Conservation (phyloP, 1,284 basidiomycete genomes). For the Rhodotorula sp. region DNA sequence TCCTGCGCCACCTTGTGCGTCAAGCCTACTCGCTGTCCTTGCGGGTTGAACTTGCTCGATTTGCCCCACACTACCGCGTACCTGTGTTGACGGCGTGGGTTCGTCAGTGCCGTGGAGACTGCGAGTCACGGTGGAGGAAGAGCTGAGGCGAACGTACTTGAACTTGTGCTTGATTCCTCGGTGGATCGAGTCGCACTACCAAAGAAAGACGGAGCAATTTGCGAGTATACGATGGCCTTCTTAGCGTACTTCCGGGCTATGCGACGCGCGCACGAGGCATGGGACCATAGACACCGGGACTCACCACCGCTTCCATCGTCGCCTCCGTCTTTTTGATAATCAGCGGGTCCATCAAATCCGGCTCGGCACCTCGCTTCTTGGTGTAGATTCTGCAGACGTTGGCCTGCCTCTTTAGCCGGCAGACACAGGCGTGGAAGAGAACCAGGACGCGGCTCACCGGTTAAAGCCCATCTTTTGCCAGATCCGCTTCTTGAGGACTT, state of each 20-base stretch:
- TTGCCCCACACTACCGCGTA: conserved; percentile 40
- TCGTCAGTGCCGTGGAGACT: background rate
- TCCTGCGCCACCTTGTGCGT: conserved; percentile 85
- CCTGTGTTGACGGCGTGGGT: background rate
- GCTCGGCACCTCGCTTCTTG: conserved; percentile 90
- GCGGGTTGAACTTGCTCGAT: conserved; percentile 58
- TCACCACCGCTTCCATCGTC: conserved; percentile 72
- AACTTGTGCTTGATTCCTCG: conserved; percentile 72
- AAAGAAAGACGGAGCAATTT: background rate
- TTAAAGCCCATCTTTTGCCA: conserved; percentile 58
- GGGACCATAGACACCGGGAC: background rate
- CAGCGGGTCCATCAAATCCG: conserved; percentile 84
- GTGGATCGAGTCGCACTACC: conserved; percentile 66
- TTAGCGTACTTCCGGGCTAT: too few relatives aligned
- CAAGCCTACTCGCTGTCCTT: conserved; percentile 85
- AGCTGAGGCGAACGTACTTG: conserved; percentile 34
- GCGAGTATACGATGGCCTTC: background rate
- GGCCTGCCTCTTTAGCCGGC: background rate
- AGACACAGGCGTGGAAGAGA: too few relatives aligned
- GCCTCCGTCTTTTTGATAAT: conserved; percentile 80
- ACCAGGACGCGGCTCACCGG: background rate
- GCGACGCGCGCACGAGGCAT: background rate
- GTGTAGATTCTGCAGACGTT: conserved; percentile 65
- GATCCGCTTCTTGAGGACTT: conserved; percentile 81
- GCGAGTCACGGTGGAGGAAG: background rate